A percentile compares a stretch with the other conserved stretches of the same genome.
These are phyloP conservation scores for Aspergillus melleus DNA, from an alignment of 2,329 filamentous ascomycete species.

Conservation along the genomic window DNA sequence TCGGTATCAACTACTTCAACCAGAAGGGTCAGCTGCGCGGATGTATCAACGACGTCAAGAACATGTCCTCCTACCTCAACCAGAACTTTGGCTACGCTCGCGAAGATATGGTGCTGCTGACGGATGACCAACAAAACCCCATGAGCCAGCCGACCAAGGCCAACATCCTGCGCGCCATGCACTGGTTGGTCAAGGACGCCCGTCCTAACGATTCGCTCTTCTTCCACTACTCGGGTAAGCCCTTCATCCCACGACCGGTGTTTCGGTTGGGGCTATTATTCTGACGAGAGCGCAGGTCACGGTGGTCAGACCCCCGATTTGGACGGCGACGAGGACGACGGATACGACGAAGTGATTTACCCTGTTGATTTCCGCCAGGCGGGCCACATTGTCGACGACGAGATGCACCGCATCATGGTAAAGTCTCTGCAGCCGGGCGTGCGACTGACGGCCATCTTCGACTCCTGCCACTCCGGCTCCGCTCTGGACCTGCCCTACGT, in stretches of 20 bases:
- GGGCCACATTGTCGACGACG: slow-evolving; percentile 76
- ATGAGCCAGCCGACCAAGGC: slow-evolving; percentile 97
- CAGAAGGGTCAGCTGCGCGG: slow-evolving; percentile 87
- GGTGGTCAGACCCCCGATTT: slow-evolving; percentile 72
- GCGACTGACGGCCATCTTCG: slow-evolving; percentile 69
- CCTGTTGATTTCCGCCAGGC: slow-evolving; percentile 69
- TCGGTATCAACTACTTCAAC: slow-evolving; percentile 96
- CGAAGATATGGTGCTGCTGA: slow-evolving; percentile 96
- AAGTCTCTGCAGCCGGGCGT: slow-evolving; percentile 76
- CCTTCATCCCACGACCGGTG: not conserved
- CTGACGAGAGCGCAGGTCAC: slow-evolving; percentile 54
- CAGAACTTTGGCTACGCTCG: slow-evolving; percentile 88
- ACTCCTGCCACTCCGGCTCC: slow-evolving; percentile 67
- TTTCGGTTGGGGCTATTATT: not conserved
- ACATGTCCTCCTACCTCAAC: slow-evolving; percentile 90
- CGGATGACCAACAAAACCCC: slow-evolving; percentile 93
- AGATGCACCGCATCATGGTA: slow-evolving; percentile 78
- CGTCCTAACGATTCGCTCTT: slow-evolving; percentile 91
- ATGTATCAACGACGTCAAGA: slow-evolving; percentile 96
- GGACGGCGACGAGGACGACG: slow-evolving; percentile 76
- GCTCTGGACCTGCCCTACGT: slow-evolving; percentile 67
- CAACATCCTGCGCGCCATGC: slow-evolving; percentile 94
- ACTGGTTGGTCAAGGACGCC: slow-evolving; percentile 95
- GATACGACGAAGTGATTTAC: slow-evolving; percentile 76
- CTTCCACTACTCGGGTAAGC: slow-evolving; percentile 90